Evolutionary conservation across 1,284 basidiomycete genomes (phyloP), one percentile per base, ranked within the genome.

Genomic region (Hymenochaete sp.): DNA sequence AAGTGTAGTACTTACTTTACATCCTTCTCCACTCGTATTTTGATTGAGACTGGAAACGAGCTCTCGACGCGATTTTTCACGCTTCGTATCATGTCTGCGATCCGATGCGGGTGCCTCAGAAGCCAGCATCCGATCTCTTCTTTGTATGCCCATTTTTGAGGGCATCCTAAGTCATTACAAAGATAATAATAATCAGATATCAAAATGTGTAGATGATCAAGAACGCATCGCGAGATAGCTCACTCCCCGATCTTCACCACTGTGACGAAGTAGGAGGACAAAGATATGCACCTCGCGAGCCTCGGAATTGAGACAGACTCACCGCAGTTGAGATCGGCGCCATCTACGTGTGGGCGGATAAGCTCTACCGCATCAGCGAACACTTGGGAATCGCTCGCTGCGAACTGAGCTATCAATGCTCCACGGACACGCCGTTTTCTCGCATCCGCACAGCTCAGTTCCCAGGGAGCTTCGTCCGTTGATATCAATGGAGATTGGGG

Each of bases 41-140:
- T 79, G 52, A 79, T 68, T 39, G 66, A 69, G 24, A 79, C 70
- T n/a, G 71, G 70, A 52, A 66, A 77, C 10, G 46, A 44, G 0
- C 39, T 36, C 0, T 73, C 75, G 42, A 75, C 60, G 3, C 73
- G 59, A 40, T 64, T 67, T 46, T 74, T 70, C n/a, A 71, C 68
- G 0, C 63, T 56, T 10, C 69, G 60, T 13, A 79, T 68, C 59
- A 79, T 70, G 50, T 77, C 74, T 3, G 66, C 58, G 2, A 77
- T 74, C 2, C 67, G 57, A 40, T 78, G 72, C 1, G 75, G 75
- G 55, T 76, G 70, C 3, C 75, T 62, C 0, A 79, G 62, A 3
- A 79, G 58, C 11, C 70, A 75, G 26, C 70, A 74, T 0, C 76
- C 76, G 25, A 79, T 71, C 3, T 70, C 67, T 59, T 76, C 74